Evolutionary conservation across 768 basidiomycete species (phyloP).

Genomic region (Amanita rubescens): DNA sequence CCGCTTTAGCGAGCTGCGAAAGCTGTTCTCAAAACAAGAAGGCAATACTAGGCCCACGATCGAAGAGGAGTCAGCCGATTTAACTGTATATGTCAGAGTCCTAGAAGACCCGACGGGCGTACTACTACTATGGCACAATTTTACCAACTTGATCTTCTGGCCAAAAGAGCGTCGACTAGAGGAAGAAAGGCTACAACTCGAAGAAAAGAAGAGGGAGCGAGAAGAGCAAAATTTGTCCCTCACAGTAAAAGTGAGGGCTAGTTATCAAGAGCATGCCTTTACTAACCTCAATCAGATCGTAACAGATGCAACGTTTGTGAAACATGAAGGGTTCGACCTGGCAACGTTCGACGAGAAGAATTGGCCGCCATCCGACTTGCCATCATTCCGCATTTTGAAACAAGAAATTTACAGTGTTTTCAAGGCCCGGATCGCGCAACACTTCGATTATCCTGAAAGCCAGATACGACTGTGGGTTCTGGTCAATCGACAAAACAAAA

Average conservation of each 20-base stretch:
- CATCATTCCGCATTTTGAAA: slow-evolving; percentile 93
- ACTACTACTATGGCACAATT: slow-evolving; percentile 99
- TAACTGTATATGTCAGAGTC: slow-evolving; percentile 97
- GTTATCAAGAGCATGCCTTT: neutral
- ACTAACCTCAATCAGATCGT: slow-evolving; percentile 53
- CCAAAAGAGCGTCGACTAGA: slow-evolving; percentile 81
- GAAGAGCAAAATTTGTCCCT: slow-evolving; percentile 98
- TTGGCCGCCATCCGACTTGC: slow-evolving; percentile 90
- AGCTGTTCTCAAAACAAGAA: slow-evolving; percentile 80
- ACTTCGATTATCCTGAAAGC: slow-evolving; percentile 80
- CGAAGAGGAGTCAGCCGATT: slow-evolving; percentile 90
- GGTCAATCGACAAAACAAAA: slow-evolving; percentile 99
- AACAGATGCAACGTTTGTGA: slow-evolving; percentile 91
- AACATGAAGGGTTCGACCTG: slow-evolving; percentile 95
- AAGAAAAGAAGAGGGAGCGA: slow-evolving; percentile 91
- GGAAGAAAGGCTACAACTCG: slow-evolving; percentile 85
- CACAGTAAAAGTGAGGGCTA: slow-evolving; percentile 73
- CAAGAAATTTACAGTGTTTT: slow-evolving; percentile 88
- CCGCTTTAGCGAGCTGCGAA: slow-evolving; percentile 94
- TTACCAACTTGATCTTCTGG: slow-evolving; percentile 78
- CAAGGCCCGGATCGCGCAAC: slow-evolving; percentile 85
- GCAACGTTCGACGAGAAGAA: slow-evolving; percentile 98
- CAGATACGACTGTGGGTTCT: slow-evolving; percentile 95
- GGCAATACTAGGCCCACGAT: slow-evolving; percentile 84
- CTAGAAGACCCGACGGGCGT: slow-evolving; percentile 98